These are phyloP conservation scores for Planoprotostelium fungivorum DNA, from an alignment of 78 protist species.

Conservation along the genomic window DNA sequence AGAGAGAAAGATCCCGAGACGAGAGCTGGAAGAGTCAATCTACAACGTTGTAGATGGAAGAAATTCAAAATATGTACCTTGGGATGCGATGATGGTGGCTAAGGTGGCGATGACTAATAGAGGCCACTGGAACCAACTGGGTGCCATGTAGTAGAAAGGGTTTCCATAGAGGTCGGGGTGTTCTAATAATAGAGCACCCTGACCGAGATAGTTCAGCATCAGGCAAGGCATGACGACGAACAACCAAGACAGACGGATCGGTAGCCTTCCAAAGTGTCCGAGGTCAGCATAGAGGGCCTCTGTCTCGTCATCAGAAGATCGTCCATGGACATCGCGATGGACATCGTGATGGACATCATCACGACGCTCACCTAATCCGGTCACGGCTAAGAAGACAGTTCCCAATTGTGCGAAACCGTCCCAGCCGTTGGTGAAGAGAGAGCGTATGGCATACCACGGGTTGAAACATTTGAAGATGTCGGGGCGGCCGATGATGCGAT, in stretches of 20 bases:
- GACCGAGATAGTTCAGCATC: constrained; percentile 21
- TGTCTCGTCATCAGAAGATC: constrained; percentile 11
- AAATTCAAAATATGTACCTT: too few relatives aligned
- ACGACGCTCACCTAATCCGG: not conserved
- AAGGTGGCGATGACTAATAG: constrained; percentile 8
- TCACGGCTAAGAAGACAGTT: not conserved
- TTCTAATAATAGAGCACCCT: constrained; percentile 14
- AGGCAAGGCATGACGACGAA: constrained; percentile 8
- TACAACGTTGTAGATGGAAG: not conserved
- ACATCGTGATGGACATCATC: too few relatives aligned
- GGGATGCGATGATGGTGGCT: constrained; percentile 19
- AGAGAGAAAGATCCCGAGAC: constrained; percentile 17
- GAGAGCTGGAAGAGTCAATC: not conserved
- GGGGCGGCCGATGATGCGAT: constrained; percentile 8
- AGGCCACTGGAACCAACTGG: constrained; percentile 26
- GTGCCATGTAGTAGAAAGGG: constrained; percentile 19
- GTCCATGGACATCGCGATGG: too few relatives aligned
- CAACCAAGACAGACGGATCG: constrained; percentile 23
- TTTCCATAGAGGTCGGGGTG: constrained; percentile 1
- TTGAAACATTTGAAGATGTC: constrained; percentile 19
- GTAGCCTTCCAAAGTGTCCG: constrained; percentile 19
- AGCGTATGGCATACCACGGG: constrained; percentile 27
- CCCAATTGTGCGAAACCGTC: not conserved
- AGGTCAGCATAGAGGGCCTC: constrained; percentile 28
- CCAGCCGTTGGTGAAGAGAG: not conserved